These are phyloP conservation scores for Clonostachys sp. DNA, from an alignment of 2,329 filamentous ascomycete genomes.

Conservation along the genomic window DNA sequence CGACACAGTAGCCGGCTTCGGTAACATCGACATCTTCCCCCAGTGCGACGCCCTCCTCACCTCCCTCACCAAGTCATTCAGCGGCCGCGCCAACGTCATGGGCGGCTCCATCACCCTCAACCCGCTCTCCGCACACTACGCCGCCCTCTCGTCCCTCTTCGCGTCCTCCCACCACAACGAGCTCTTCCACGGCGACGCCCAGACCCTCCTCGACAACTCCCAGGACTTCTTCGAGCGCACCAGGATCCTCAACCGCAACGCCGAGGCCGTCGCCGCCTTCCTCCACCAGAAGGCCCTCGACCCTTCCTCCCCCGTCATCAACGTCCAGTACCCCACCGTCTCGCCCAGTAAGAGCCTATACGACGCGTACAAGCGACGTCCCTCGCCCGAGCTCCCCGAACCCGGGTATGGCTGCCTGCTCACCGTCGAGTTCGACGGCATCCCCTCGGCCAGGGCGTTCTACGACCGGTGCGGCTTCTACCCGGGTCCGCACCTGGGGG, in stretches of 20 bases:
- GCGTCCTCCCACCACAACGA: constrained; percentile 32
- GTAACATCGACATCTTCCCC: constrained; percentile 43
- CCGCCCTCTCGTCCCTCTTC: constrained; percentile 21
- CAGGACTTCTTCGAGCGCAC: constrained; percentile 33
- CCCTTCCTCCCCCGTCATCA: constrained; percentile 24
- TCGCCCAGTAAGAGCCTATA: constrained; percentile 21
- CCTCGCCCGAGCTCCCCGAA: constrained; percentile 34
- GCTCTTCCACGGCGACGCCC: constrained; percentile 40
- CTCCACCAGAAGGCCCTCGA: constrained; percentile 21
- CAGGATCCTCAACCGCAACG: constrained; percentile 34
- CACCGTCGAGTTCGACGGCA: constrained; percentile 41
- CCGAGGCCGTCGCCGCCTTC: constrained; percentile 31
- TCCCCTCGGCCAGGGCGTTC: constrained; percentile 35
- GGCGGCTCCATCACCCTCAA: constrained; percentile 46
- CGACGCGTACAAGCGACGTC: constrained; percentile 26
- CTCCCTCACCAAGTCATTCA: constrained; percentile 55
- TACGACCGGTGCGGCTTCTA: constrained; percentile 44
- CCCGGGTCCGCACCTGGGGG: constrained; percentile 48
- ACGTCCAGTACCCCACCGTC: constrained; percentile 38
- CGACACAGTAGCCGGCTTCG: constrained; percentile 42
- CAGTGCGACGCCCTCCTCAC: constrained; percentile 45
- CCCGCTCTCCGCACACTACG: constrained; percentile 35
- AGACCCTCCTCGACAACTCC: constrained; percentile 37
- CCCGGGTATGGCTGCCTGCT: constrained; percentile 53
- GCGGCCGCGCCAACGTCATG: constrained; percentile 50